Conservation (phyloP, 345 rosid species). For the Arabidopsis arenosa region DNA sequence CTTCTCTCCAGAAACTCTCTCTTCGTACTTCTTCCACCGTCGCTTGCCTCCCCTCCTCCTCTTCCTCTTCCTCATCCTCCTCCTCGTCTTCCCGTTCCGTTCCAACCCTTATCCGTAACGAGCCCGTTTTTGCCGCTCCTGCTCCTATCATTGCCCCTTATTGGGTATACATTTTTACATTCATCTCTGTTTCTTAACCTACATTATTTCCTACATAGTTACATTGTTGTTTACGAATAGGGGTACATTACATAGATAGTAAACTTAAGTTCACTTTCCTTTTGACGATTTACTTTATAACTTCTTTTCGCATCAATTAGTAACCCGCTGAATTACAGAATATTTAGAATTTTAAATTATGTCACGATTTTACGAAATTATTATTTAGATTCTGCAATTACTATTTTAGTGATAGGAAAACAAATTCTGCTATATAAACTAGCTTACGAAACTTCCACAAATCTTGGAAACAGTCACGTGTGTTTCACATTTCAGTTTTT, state of each 20-base stretch:
- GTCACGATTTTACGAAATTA: neutral
- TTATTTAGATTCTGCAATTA: neutral
- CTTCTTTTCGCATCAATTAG: constrained; percentile 1
- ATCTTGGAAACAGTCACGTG: constrained; percentile 33
- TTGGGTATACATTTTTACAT: constrained; percentile 47
- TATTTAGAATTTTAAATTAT: neutral
- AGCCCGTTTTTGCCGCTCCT: constrained; percentile 80
- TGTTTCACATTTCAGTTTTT: constrained; percentile 4
- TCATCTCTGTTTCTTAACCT: constrained; percentile 8
- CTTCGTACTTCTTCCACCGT: constrained; percentile 56
- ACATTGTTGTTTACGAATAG: constrained; percentile 9
- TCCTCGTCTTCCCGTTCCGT: constrained; percentile 42
- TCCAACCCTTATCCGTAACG: constrained; percentile 75
- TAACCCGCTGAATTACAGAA: neutral
- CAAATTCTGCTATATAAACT: neutral
- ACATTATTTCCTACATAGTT: constrained; percentile 5
- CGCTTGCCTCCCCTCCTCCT: constrained; percentile 41
- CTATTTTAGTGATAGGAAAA: neutral
- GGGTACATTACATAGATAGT: neutral
- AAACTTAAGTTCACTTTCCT: neutral
- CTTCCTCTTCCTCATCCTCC: constrained; percentile 30
- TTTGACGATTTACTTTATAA: neutral
- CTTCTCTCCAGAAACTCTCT: constrained; percentile 49
- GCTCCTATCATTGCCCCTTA: constrained; percentile 66
- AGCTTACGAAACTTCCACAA: constrained; percentile 28